Evolutionary conservation across 345 rosid genomes (phyloP).

Genomic region (Salix viminalis): DNA sequence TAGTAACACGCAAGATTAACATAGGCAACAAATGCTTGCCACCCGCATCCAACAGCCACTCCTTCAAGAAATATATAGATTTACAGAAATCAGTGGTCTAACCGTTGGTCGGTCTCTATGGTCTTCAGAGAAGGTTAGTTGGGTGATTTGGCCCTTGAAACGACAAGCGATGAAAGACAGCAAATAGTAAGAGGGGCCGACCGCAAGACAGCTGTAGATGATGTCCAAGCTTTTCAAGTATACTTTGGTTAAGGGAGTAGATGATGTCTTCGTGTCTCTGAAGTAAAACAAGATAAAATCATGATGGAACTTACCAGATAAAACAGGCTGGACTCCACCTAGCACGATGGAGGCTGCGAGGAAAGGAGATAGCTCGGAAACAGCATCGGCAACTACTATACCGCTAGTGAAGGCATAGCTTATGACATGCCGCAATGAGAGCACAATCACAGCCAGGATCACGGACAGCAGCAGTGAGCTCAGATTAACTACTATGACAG

Average conservation of each 20-base stretch:
- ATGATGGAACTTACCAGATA: conserved; percentile 40
- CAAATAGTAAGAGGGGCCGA: background rate
- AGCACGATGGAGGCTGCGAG: conserved; percentile 50
- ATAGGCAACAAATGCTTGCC: conserved; percentile 86
- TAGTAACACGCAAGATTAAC: conserved; percentile 75
- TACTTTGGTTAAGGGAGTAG: too few relatives aligned
- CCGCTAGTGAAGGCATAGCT: conserved; percentile 61
- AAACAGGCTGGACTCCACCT: conserved; percentile 54
- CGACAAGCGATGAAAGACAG: too few relatives aligned
- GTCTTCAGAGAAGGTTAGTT: background rate
- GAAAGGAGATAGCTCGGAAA: conserved; percentile 48
- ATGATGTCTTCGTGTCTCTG: too few relatives aligned
- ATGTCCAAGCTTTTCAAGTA: too few relatives aligned
- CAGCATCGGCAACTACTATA: conserved; percentile 44
- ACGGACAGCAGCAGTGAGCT: conserved; percentile 42
- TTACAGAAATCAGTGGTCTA: background rate
- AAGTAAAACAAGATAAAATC: too few relatives aligned
- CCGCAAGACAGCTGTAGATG: background rate
- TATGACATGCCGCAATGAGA: conserved; percentile 42
- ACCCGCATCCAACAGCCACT: conserved; percentile 80
- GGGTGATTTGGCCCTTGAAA: too few relatives aligned
- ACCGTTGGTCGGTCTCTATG: background rate
- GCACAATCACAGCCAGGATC: conserved; percentile 32
- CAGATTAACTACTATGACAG: conserved; percentile 33
- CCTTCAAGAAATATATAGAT: conserved; percentile 31